Conservation (phyloP, 139 green algal genomes). For the Monoraphidium neglectum region DNA sequence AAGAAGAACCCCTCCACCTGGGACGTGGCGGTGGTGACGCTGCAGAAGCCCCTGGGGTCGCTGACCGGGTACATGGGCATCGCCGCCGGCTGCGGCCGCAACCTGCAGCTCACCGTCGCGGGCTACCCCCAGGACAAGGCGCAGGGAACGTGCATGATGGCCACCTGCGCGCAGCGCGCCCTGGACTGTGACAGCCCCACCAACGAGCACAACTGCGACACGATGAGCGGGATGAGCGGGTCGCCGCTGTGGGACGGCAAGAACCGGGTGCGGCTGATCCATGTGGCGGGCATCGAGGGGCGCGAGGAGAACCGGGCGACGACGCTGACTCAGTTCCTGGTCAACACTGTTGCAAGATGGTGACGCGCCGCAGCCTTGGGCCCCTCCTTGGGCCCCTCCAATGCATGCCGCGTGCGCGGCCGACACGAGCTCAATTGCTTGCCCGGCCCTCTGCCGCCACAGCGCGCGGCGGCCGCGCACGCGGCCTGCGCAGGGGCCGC, state of each 20-base stretch:
- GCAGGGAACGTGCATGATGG: constrained; percentile 38
- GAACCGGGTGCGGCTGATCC: constrained; percentile 32
- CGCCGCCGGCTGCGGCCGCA: constrained; percentile 32
- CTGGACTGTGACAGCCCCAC: constrained; percentile 25
- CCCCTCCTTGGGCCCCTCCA: too few relatives aligned
- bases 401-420: too few relatives aligned
- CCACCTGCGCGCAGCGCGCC: constrained; percentile 11
- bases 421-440: too few relatives aligned
- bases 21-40: constrained; percentile 44
- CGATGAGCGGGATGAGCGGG: constrained; percentile 33
- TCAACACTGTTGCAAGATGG: constrained; percentile 32
- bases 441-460: too few relatives aligned
- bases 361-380: background rate
- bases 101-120: constrained; percentile 19
- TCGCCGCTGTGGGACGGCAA: constrained; percentile 28
- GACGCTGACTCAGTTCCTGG: constrained; percentile 28
- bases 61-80: constrained; percentile 48
- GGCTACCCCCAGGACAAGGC: constrained; percentile 45
- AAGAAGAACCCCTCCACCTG: constrained; percentile 28
- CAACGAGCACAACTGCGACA: constrained; percentile 29
- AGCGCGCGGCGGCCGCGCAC: too few relatives aligned
- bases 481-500: too few relatives aligned
- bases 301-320: constrained; percentile 24
- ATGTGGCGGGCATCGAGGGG: constrained; percentile 28
- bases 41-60: constrained; percentile 26